Base-by-base conservation (phyloP, 768 basidiomycete species). In the Lanmaoa rubissima region DNA sequence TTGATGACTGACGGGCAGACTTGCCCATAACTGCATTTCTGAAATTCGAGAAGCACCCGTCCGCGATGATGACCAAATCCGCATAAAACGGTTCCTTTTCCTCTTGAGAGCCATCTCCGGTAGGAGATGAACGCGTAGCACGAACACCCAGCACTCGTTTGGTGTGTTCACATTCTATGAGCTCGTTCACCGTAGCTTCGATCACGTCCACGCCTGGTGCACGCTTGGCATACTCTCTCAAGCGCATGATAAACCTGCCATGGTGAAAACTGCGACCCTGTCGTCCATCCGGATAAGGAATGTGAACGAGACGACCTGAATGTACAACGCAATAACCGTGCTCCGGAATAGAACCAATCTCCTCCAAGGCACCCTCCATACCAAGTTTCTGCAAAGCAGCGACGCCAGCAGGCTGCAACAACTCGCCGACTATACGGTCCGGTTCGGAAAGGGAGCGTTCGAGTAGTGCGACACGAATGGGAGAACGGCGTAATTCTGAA, bases 21-120 rank as follows among this genome's bases (percentile, higher is more conserved):
- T 69, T 64, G 51, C 82, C 82, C 79, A 87, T 80, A n/a, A 93
- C 84, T 2, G 76, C 58, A 12, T 73, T 78, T 48, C 96, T 81
- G 78, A 99, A 95, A 67, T 95, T 97, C 5, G 92, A 95, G 74
- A 92, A 92, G 71, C 93, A 97, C 0, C 96, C 96, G 69, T 99
- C 96, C 5, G 95, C 94, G 56, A 98, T 75, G 68, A 98, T 75
- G 44, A 93, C 90, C 49, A 99, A 71, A 61, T 88, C 85, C 0
- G 91, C 94, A 55, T 77, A 79, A 65, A 86, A 86, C 0, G 79
- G 66, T 57, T 85, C 79, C 63, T 82, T 81, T 58, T 77, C 77
- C 24, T 58, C 61, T 14, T 71, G 69, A 17, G 58, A 65, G 47
- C 73, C 68, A 49, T 69, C 67, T 32, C 51, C 58, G 26, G 41